A percentile compares a stretch with the other conserved stretches of the same genome.
Evolutionary conservation across 306 rosid species (phyloP).

Genomic region (Ammopiptanthus mongolicus): DNA sequence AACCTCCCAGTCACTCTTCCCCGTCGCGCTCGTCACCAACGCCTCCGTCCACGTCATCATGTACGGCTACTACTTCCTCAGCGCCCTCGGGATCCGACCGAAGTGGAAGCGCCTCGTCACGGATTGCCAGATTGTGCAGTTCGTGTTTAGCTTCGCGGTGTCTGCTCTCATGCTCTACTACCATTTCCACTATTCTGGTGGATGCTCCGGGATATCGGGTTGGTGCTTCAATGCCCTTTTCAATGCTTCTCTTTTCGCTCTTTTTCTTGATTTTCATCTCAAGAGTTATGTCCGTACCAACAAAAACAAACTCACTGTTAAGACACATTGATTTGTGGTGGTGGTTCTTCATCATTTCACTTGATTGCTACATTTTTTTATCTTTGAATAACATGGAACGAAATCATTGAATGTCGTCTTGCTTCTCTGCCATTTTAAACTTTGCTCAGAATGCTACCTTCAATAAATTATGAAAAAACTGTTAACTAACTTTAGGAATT

Average conservation of each 20-base stretch:
- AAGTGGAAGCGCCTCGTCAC: slow-evolving; percentile 80
- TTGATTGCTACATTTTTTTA: background rate
- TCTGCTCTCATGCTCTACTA: slow-evolving; percentile 52
- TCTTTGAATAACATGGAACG: background rate
- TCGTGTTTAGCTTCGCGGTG: slow-evolving; percentile 62
- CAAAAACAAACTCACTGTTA: background rate
- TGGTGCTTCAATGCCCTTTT: slow-evolving; percentile 84
- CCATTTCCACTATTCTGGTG: slow-evolving; percentile 46
- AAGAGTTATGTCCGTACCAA: slow-evolving; percentile 47
- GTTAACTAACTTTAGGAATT: too few relatives aligned
- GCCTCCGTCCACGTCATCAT: slow-evolving; percentile 73
- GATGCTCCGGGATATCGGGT: slow-evolving; percentile 69
- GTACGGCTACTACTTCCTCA: slow-evolving; percentile 73
- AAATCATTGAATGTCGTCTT: background rate
- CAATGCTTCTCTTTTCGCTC: slow-evolving; percentile 67
- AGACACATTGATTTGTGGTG: background rate
- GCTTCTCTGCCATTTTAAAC: too few relatives aligned
- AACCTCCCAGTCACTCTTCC: slow-evolving; percentile 71
- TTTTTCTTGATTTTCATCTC: slow-evolving; percentile 64
- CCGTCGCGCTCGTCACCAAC: slow-evolving; percentile 69
- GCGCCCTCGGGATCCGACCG: slow-evolving; percentile 55
- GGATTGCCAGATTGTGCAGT: slow-evolving; percentile 75
- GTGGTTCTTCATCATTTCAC: too few relatives aligned
- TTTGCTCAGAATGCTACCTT: too few relatives aligned
- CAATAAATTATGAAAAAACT: too few relatives aligned